These are phyloP conservation scores for Saitozyma podzolica DNA, from an alignment of 768 basidiomycete genomes.

Conservation along the genomic window DNA sequence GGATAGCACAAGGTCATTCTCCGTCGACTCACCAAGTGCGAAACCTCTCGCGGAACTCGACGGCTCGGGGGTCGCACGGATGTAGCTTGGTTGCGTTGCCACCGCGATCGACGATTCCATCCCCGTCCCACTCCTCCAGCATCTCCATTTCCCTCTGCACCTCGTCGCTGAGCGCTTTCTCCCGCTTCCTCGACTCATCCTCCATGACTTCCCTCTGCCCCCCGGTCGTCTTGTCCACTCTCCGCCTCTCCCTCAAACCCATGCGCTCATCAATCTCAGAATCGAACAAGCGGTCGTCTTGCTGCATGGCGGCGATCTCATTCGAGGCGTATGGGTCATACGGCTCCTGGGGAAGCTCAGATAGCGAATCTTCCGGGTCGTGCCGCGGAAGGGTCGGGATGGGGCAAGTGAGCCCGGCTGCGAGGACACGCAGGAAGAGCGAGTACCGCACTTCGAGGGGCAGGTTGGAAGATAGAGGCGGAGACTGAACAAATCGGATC, in stretches of 20 bases:
- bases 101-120: slow-evolving; percentile 24
- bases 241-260: slow-evolving; percentile 18
- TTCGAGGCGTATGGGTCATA: slow-evolving; percentile 7
- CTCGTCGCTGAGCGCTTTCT: slow-evolving; percentile 27
- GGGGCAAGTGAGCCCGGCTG: slow-evolving; percentile 26
- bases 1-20: background rate
- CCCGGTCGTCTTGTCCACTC: slow-evolving; percentile 31
- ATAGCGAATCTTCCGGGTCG: slow-evolving; percentile 7
- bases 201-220: slow-evolving; percentile 29
- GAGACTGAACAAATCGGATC: slow-evolving; percentile 32
- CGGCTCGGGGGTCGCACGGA: slow-evolving; percentile 37
- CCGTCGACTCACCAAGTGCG: slow-evolving; percentile 46
- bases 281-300: slow-evolving; percentile 26
- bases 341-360: background rate
- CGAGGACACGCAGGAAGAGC: slow-evolving; percentile 30
- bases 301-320: slow-evolving; percentile 10
- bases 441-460: slow-evolving; percentile 21
- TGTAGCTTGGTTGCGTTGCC: slow-evolving; percentile 32
- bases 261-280: slow-evolving; percentile 26
- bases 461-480: no score
- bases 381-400: slow-evolving; percentile 13
- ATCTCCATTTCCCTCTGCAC: slow-evolving; percentile 29
- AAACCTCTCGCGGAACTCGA: slow-evolving; percentile 50
- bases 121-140: slow-evolving; percentile 14
- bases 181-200: slow-evolving; percentile 32